Percentiles rank a stretch among this genome's conserved stretches.
Evolutionary conservation across 371 early-diverging fungal species (phyloP).

Genomic region (Entomophthora muscae): DNA sequence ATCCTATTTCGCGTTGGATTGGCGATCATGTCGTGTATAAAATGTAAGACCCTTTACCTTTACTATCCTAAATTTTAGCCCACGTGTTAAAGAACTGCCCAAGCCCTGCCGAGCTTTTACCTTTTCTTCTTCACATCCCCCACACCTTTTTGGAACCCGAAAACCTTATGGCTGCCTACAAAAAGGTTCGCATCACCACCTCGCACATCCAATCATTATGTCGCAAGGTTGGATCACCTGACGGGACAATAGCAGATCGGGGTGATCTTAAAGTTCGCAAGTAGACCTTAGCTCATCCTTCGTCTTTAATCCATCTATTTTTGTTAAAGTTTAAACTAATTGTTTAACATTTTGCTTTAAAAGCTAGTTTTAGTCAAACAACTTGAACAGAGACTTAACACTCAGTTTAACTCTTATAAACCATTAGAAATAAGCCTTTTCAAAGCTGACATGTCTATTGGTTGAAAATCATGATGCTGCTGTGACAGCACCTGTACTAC

Average conservation of each 20-base stretch:
- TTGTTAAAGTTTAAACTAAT: too few species aligned
- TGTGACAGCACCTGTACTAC: too few species aligned
- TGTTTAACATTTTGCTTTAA: too few species aligned
- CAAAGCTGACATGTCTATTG: too few species aligned
- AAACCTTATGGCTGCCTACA: constrained; percentile 40
- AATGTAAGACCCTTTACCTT: constrained; percentile 20
- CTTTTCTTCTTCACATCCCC: constrained; percentile 67
- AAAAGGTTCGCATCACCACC: constrained; percentile 33
- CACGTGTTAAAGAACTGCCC: constrained; percentile 56
- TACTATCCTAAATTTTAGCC: constrained; percentile 14
- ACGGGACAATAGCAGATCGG: neutral
- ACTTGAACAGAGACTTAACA: too few species aligned
- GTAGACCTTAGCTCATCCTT: too few species aligned
- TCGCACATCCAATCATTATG: constrained; percentile 5
- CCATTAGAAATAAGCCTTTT: too few species aligned
- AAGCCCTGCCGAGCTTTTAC: constrained; percentile 49
- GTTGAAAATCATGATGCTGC: too few species aligned
- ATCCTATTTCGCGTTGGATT: constrained; percentile 69
- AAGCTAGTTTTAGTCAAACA: too few species aligned
- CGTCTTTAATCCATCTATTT: too few species aligned
- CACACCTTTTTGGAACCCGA: constrained; percentile 47
- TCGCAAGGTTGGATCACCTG: constrained; percentile 1
- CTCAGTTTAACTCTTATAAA: too few species aligned
- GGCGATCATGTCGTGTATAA: constrained; percentile 48
- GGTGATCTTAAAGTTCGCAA: constrained; percentile 3